A percentile compares a stretch with the other conserved stretches of the same genome.
Conservation (phyloP, 345 rosid species). For the Hibiscus trionum region DNA sequence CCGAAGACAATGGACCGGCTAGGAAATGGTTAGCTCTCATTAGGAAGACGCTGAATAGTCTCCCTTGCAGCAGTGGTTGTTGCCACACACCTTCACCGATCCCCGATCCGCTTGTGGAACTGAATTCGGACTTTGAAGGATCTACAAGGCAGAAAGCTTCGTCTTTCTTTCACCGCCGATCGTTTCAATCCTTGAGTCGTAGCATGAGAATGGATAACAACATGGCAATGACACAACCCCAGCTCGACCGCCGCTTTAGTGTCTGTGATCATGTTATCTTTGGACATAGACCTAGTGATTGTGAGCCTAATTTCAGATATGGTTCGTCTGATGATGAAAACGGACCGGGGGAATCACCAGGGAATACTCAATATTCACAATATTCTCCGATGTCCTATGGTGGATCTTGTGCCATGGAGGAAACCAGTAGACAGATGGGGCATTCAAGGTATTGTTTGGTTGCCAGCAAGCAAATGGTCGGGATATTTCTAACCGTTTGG, state of each 20-base stretch:
- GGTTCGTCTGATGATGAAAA: conserved; percentile 86
- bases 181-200: conserved; percentile 66
- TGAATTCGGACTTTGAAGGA: conserved; percentile 82
- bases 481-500: conserved; percentile 88
- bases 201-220: conserved; percentile 66
- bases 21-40: conserved; percentile 87
- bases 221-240: conserved; percentile 35
- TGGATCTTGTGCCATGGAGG: conserved; percentile 49
- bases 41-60: conserved; percentile 73
- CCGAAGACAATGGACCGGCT: conserved; percentile 94
- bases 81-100: conserved; percentile 72
- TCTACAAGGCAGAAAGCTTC: conserved; percentile 44
- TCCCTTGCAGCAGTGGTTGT: conserved; percentile 55
- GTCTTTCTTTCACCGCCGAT: conserved; percentile 71
- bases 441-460: conserved; percentile 75
- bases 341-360: conserved; percentile 56
- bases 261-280: conserved; percentile 73
- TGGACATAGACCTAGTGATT: conserved; percentile 53
- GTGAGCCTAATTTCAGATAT: conserved; percentile 56
- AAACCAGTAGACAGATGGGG: conserved; percentile 39
- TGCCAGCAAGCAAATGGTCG: conserved; percentile 98
- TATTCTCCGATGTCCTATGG: conserved; percentile 43
- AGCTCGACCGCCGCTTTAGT: conserved; percentile 69
- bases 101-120: conserved; percentile 79
- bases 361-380: conserved; percentile 26